Evolutionary conservation across 176 grass and related monocot species (phyloP), one percentile per base, ranked within the genome.

Genomic region (Phoenix dactylifera): DNA sequence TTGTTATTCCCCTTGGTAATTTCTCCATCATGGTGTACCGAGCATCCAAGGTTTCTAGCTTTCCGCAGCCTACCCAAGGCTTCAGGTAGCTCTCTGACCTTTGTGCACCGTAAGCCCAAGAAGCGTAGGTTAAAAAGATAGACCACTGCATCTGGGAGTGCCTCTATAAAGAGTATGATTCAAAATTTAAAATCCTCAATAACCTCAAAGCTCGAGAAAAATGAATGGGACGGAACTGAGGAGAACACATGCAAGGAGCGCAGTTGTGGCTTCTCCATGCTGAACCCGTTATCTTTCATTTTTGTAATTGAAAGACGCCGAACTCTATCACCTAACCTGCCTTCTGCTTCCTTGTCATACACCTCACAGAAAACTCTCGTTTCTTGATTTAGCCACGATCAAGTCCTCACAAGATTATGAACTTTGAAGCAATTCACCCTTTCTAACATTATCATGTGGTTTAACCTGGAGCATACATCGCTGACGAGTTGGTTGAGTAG

Each of bases 331-430:
- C 39, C 60, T 17, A 56, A 65, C 18, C 2, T 10, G 2, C 30
- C 24, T 64, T 49, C 24, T 25, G 18, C 18, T 4, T 24, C 51
- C 2, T 64, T 60, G 25, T 71, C 26, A 57, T 67, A 73, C 1
- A 79, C 52, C 0, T 48, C 28, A 0, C 59, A 48, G n/a, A 49
- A 61, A 20, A 6, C 50, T 57, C 24, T 78, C 81, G 18, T 79
- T 63, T 39, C 4, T 55, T 1, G 75, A 69, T 24, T 54, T 74
- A 25, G 62, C 49, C 5, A 74, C 51, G 63, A 76, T 80, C 6
- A 89, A 50, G 23, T 77, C 80, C 77, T 66, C 4, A 89, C 19
- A 55, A 76, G 60, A 48, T 77, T 76, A 71, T 89, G 85, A 68
- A 80, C 67, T 52, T 55, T 57, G 52, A 73, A 89, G 50, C n/a